phyloP scores from a whole-genome alignment of 371 early-diverging fungal genomes.

The Mucor lusitanicus region DNA sequence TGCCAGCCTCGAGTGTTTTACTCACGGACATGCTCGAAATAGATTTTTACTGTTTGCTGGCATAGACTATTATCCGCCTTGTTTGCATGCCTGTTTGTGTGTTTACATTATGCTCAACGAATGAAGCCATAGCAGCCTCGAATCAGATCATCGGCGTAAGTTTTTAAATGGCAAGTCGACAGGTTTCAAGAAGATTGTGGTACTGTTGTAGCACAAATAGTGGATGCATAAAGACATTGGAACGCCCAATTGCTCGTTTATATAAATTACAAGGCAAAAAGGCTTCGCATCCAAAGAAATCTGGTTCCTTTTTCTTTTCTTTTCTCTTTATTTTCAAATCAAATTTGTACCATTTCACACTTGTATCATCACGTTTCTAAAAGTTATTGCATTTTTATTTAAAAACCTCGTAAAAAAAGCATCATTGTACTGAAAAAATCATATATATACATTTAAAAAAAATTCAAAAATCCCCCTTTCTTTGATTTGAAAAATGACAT shows the following conservation, averaged over 20 bases:
- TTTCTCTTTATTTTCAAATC: not conserved
- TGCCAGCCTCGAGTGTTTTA: not conserved
- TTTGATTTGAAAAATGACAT: slow-evolving; percentile 19
- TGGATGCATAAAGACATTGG: not conserved
- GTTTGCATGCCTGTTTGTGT: not conserved
- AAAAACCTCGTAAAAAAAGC: not conserved
- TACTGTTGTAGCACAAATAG: slow-evolving; percentile 5
- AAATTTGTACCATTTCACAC: not conserved
- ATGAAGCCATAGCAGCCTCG: not conserved
- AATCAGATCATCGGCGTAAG: slow-evolving; percentile 9
- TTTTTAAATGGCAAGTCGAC: slow-evolving; percentile 10
- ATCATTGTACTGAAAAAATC: not conserved
- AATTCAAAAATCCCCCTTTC: not conserved
- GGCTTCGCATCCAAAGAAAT: not conserved
- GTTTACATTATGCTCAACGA: not conserved
- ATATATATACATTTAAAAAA: not conserved
- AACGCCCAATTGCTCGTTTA: not conserved
- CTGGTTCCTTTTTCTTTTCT: not conserved
- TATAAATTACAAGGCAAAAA: not conserved
- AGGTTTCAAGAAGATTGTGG: slow-evolving; percentile 6
- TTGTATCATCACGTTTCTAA: not conserved
- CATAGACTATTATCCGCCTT: not conserved
- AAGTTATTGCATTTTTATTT: not conserved
- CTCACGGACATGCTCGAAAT: slow-evolving; percentile 3
- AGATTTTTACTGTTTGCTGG: not conserved